Evolutionary conservation across 2,329 filamentous ascomycete species (phyloP).

Genomic region (Cordyceps fumosorosea): DNA sequence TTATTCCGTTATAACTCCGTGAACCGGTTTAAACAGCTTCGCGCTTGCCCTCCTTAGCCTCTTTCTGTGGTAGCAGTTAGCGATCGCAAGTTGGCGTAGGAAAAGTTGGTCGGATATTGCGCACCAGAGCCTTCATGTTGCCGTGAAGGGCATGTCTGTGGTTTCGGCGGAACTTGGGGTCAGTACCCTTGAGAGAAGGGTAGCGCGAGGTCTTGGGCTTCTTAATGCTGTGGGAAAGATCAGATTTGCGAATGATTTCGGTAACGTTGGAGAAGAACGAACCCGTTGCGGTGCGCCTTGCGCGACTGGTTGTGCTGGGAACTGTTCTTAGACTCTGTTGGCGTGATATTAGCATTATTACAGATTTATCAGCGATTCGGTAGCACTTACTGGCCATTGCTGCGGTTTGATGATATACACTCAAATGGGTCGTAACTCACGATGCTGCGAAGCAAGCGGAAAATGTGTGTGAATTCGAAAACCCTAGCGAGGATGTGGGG

Average conservation of each 20-base stretch:
- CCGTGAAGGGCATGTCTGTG: conserved; percentile 99
- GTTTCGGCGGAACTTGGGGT: conserved; percentile 99
- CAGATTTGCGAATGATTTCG: conserved; percentile 14
- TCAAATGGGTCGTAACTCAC: conserved; percentile 12
- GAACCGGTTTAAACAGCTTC: conserved; percentile 61
- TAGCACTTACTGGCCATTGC: conserved; percentile 33
- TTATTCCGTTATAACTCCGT: conserved; percentile 7
- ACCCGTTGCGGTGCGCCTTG: conserved; percentile 99
- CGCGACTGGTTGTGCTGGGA: conserved; percentile 97
- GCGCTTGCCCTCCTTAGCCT: conserved; percentile 93
- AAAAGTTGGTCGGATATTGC: conserved; percentile 39
- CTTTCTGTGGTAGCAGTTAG: conserved; percentile 62
- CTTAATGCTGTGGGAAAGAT: conserved; percentile 71
- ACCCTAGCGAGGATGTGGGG: conserved; percentile 19
- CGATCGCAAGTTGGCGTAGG: conserved; percentile 11
- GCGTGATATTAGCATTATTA: background rate
- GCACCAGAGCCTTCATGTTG: conserved; percentile 94
- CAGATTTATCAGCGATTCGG: background rate
- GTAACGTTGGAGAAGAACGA: conserved; percentile 35
- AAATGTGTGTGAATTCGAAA: conserved; percentile 16
- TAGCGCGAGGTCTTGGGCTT: conserved; percentile 99
- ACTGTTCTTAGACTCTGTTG: conserved; percentile 97
- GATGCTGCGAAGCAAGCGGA: conserved; percentile 21
- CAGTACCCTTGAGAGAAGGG: conserved; percentile 95
- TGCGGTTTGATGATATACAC: conserved; percentile 24